These are phyloP conservation scores for Yamadazyma jaroonii DNA, from an alignment of 1,139 yeast genomes.

Conservation along the genomic window DNA sequence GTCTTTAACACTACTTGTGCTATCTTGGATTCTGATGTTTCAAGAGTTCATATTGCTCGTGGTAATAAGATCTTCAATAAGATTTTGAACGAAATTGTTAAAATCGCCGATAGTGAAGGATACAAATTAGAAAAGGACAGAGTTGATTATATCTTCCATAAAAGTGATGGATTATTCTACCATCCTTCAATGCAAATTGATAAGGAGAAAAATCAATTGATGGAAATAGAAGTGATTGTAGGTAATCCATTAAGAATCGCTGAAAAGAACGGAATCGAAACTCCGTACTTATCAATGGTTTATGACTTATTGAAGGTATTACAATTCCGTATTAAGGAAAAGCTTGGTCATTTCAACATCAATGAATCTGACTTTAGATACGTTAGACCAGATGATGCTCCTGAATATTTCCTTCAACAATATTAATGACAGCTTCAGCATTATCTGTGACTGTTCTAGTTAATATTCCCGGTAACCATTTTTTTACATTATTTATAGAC, in stretches of 20 bases:
- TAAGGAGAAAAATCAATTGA: constrained; percentile 62
- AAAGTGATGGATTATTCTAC: constrained; percentile 65
- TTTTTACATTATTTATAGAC: too few species aligned
- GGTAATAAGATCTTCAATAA: constrained; percentile 54
- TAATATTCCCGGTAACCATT: too few species aligned
- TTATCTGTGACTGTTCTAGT: too few species aligned
- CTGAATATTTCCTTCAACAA: constrained; percentile 20
- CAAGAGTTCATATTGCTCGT: constrained; percentile 54
- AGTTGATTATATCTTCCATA: constrained; percentile 49
- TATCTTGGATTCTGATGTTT: constrained; percentile 51
- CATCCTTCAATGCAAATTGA: constrained; percentile 77
- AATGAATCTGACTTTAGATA: constrained; percentile 26
- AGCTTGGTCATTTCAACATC: constrained; percentile 39
- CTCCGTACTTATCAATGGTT: constrained; percentile 58
- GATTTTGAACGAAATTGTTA: constrained; percentile 63
- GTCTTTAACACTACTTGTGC: constrained; percentile 63
- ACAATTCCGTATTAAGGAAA: constrained; percentile 60
- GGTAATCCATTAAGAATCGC: constrained; percentile 72
- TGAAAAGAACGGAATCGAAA: constrained; percentile 45
- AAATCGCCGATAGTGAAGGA: constrained; percentile 64
- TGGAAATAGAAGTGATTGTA: constrained; percentile 68
- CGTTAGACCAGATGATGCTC: constrained; percentile 28
- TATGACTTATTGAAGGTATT: constrained; percentile 56
- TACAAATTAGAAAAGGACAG: constrained; percentile 45
- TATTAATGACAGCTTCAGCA: too few species aligned